Evolutionary conservation across 2,329 filamentous ascomycete species (phyloP).

Genomic region (Talaromyces islandicus): DNA sequence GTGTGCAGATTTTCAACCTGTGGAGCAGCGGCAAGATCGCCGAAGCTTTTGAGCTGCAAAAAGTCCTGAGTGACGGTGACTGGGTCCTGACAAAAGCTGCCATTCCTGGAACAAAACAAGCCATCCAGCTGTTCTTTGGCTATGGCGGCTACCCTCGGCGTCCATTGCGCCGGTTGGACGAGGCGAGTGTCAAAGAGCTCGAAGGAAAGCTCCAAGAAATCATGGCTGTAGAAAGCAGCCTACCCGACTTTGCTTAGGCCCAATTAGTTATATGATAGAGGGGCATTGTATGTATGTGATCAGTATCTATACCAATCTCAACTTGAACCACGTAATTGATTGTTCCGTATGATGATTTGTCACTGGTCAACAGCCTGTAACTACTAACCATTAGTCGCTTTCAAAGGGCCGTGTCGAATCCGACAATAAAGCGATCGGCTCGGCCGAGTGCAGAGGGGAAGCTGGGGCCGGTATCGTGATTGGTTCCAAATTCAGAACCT

Average conservation of each 20-base stretch:
- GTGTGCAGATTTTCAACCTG: slow-evolving; percentile 73
- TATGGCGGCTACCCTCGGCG: slow-evolving; percentile 74
- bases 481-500: not conserved
- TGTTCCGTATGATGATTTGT: not conserved
- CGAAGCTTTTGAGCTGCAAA: slow-evolving; percentile 71
- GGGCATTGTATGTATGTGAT: not conserved
- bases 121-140: slow-evolving; percentile 74
- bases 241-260: slow-evolving; percentile 30
- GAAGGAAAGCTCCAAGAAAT: slow-evolving; percentile 30
- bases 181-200: slow-evolving; percentile 23
- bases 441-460: not conserved
- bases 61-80: slow-evolving; percentile 68
- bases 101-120: slow-evolving; percentile 79
- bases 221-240: slow-evolving; percentile 27
- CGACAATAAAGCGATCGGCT: not conserved
- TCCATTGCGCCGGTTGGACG: slow-evolving; percentile 42
- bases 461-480: not conserved
- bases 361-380: not conserved
- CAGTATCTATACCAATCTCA: not conserved
- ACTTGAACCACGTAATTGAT: not conserved
- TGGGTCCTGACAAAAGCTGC: slow-evolving; percentile 80
- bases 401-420: not conserved
- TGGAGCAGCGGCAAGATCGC: slow-evolving; percentile 68
- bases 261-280: not conserved
- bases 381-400: not conserved